Evolutionary conservation across 306 rosid species (phyloP), one percentile per base, ranked within the genome.

Genomic region (Arachis hypogaea): DNA sequence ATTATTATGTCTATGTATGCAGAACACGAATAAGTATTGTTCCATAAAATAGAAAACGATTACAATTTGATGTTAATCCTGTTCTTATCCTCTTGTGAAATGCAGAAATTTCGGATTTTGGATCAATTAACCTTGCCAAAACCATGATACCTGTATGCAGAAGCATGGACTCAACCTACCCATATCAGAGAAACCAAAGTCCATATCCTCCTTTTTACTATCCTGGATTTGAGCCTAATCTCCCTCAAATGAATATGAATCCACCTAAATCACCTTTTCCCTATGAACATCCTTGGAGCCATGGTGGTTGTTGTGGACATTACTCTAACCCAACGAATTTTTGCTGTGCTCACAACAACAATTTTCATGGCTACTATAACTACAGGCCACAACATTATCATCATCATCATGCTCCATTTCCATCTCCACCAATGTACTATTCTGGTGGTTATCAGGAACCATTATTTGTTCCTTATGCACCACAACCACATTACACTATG

Each of bases 121-220:
- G 38, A 2, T 66, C 56, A 6, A 11, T 68, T 22, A 69, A 57
- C 64, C 60, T 7, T 22, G n/a, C 68, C 45, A 69, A 33, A 33
- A 56, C 10, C 38, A 89, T 91, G 90, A 77, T 89, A 66, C 96
- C 96, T 42, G 56, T 60, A 28, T 82, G 76, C 70, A 30, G 85
- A 58, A 72, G 46, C 70, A 70, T 79, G 83, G 93, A 90, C 54
- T 84, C 97, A 11, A 83, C 97, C 10, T 68, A 74, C 66, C 90
- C 98, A 0, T 77, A 80, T 71, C 83, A 82, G 5, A 88, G 61
- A 44, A 76, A 59, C 76, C 90, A 75, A 46, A 77, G 64, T 14
- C 77, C 86, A 12, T 69, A 56, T 8, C 41, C 77, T 59, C 80
- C 75, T 22, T 77, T 54, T 58, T 79, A 67, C 55, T 71, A 57